phyloP scores from a whole-genome alignment of 2,329 filamentous ascomycete genomes.

The Fusarium globosum region DNA sequence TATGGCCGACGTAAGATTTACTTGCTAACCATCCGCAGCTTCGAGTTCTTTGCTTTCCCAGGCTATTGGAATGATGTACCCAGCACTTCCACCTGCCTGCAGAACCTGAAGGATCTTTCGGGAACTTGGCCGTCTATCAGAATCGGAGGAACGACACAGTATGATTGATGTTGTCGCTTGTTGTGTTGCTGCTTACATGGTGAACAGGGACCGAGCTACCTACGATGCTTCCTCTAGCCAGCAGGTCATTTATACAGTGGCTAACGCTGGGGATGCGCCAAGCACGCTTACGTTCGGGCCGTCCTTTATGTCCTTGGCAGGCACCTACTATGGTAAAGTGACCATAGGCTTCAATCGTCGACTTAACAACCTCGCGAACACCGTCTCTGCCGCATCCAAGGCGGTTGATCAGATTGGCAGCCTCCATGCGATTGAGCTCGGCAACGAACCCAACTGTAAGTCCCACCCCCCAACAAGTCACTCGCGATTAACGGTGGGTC shows the following conservation, averaged over 20 bases:
- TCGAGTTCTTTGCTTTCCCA: not conserved
- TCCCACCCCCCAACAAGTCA: too few species aligned
- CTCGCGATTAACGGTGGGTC: not conserved
- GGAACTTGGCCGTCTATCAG: not conserved
- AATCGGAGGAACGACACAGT: not conserved
- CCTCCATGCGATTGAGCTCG: not conserved
- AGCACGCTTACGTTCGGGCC: not conserved
- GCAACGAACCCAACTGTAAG: not conserved
- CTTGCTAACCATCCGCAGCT: fast-evolving
- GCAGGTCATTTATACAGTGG: not conserved
- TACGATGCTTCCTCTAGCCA: not conserved
- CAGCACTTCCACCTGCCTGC: not conserved
- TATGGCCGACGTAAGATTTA: fast-evolving
- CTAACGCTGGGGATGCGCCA: not conserved
- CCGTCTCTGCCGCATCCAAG: not conserved
- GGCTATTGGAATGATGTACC: not conserved
- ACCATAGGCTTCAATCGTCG: not conserved
- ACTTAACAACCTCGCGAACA: not conserved
- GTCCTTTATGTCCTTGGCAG: not conserved
- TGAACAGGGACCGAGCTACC: not conserved
- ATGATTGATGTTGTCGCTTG: fast-evolving
- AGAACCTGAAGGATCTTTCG: not conserved
- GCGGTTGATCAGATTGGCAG: not conserved
- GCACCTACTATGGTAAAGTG: fast-evolving
- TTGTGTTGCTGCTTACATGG: not conserved